Conservation (phyloP, 192 early-diverging fungal genomes). For the Backusella tuberculispora region DNA sequence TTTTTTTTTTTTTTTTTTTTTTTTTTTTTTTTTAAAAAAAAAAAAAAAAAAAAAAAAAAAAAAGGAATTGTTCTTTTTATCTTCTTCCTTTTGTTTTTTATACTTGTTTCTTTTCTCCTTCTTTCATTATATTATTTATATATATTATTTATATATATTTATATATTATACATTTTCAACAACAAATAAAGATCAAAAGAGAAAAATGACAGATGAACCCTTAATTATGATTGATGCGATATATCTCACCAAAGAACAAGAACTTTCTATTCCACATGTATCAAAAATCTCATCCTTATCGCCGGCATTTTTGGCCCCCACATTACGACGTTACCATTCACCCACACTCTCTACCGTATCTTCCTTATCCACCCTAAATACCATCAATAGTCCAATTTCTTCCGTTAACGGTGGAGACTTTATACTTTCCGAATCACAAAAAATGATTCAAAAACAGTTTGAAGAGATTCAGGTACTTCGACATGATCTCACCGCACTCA, state of each 20-base stretch:
- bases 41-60: neutral
- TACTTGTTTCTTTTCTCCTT: no score
- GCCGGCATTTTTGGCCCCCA: neutral
- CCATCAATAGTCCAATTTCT: neutral
- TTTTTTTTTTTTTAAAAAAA: neutral
- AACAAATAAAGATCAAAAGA: no score
- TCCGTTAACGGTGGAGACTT: constrained; percentile 24
- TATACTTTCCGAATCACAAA: constrained; percentile 22
- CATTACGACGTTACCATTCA: neutral
- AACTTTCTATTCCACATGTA: neutral
- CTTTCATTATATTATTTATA: no score
- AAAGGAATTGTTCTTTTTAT: no score
- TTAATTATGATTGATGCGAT: neutral
- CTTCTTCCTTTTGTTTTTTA: no score
- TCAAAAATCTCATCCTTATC: neutral
- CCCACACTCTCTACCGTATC: neutral
- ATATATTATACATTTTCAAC: no score
- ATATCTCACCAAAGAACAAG: neutral
- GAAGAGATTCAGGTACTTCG: constrained; percentile 41
- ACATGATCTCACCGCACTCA: constrained; percentile 63
- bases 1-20: neutral
- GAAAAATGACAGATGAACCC: neutral
- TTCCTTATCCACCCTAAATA: neutral
- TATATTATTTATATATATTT: no score
- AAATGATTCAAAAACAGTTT: neutral